Conservation (phyloP, 768 basidiomycete genomes). For the Leucogyrophana mollusca region DNA sequence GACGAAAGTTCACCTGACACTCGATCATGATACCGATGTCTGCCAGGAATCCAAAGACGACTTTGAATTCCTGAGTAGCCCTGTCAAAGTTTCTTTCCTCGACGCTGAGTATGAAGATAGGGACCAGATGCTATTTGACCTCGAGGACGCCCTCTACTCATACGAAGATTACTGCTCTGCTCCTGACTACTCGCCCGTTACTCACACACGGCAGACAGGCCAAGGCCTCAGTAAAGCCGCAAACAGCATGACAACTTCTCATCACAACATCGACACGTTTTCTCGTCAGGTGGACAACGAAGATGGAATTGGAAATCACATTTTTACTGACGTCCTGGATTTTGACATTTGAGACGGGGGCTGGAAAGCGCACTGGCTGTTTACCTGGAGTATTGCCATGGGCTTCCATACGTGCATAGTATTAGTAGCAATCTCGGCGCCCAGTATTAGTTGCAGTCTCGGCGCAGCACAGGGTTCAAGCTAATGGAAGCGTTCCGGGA, state of each 20-base stretch:
- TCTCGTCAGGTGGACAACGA: conserved; percentile 2
- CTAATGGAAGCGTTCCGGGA: too few relatives aligned
- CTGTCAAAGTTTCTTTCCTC: conserved; percentile 3
- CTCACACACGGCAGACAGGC: neutral
- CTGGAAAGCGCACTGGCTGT: too few relatives aligned
- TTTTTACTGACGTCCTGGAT: too few relatives aligned
- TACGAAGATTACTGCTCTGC: neutral
- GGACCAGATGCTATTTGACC: conserved; percentile 17
- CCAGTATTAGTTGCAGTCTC: too few relatives aligned
- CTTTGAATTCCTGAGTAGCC: conserved; percentile 11
- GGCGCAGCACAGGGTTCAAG: too few relatives aligned
- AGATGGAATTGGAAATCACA: neutral
- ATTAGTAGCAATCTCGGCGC: too few relatives aligned
- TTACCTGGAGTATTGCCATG: too few relatives aligned
- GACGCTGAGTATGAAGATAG: conserved; percentile 7
- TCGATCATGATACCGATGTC: conserved; percentile 2
- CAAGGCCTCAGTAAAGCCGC: neutral
- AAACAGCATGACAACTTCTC: neutral
- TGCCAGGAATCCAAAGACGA: conserved; percentile 7
- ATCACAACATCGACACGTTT: conserved; percentile 5
- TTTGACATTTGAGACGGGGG: too few relatives aligned
- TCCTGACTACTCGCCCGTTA: neutral
- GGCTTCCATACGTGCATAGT: too few relatives aligned
- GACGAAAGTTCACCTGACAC: conserved; percentile 15
- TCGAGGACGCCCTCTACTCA: conserved; percentile 6